These are phyloP conservation scores for Colletotrichum noveboracense DNA, from an alignment of 2,329 filamentous ascomycete species.

Conservation along the genomic window DNA sequence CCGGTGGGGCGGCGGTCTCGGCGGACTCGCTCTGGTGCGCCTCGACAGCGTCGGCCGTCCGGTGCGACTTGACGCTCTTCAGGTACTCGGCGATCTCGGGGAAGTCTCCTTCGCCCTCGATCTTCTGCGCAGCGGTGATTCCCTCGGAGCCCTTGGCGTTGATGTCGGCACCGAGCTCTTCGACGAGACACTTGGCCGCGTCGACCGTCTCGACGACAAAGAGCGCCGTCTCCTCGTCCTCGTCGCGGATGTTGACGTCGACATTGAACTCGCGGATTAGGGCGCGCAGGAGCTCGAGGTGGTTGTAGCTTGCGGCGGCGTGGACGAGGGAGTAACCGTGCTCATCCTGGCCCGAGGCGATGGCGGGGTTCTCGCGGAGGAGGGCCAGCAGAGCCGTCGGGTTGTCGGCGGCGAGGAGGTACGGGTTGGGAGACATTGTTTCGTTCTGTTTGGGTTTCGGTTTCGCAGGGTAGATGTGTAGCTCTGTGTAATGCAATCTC, in stretches of 20 bases:
- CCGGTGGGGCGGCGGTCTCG: constrained; percentile 24
- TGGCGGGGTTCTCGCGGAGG: constrained; percentile 74
- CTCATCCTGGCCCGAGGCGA: constrained; percentile 82
- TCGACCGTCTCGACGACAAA: constrained; percentile 88
- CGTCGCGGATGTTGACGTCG: constrained; percentile 81
- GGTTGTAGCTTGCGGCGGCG: constrained; percentile 91
- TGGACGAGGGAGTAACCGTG: constrained; percentile 95
- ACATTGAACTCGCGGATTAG: constrained; percentile 80
- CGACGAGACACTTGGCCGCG: constrained; percentile 79
- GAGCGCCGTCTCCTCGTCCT: constrained; percentile 92
- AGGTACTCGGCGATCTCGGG: constrained; percentile 79
- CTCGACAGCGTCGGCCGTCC: constrained; percentile 30
- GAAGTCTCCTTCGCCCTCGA: constrained; percentile 79
- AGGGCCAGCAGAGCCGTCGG: constrained; percentile 75
- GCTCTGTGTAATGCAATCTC: not conserved
- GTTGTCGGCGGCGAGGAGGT: constrained; percentile 83
- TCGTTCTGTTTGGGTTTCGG: not conserved
- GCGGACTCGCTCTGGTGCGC: constrained; percentile 34
- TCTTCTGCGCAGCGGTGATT: constrained; percentile 80
- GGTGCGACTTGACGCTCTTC: constrained; percentile 35
- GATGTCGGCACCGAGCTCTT: constrained; percentile 78
- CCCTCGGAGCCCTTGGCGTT: constrained; percentile 74
- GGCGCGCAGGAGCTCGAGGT: constrained; percentile 77
- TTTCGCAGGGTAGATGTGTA: not conserved
- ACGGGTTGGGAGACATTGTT: constrained; percentile 64